These are phyloP conservation scores for Butyriboletus loyo DNA, from an alignment of 768 basidiomycete genomes.

Conservation along the genomic window DNA sequence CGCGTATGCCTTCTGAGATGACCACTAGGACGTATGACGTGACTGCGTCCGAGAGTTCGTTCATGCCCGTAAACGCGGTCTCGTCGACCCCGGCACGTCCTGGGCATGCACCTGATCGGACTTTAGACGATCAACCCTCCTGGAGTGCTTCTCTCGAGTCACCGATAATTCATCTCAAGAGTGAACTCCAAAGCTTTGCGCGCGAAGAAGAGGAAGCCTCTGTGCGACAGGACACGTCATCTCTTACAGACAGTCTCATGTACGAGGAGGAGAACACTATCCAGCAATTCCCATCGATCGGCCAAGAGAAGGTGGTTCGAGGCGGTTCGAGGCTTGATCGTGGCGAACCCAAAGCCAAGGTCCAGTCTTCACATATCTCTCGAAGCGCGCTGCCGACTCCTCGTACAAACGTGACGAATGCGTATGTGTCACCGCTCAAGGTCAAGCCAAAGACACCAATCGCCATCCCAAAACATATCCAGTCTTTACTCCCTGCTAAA, in stretches of 20 bases:
- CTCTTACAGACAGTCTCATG: conserved; percentile 26
- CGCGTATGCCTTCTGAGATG: conserved; percentile 7
- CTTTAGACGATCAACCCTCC: conserved; percentile 50
- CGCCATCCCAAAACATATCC: conserved; percentile 45
- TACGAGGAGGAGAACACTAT: conserved; percentile 30
- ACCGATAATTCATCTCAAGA: conserved; percentile 64
- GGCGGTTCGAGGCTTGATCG: conserved; percentile 41
- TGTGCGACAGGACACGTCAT: conserved; percentile 17
- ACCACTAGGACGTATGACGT: conserved; percentile 31
- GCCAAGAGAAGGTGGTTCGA: conserved; percentile 50
- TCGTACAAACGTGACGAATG: conserved; percentile 33
- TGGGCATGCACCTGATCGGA: conserved; percentile 33
- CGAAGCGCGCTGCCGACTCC: conserved; percentile 31
- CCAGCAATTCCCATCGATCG: conserved; percentile 23
- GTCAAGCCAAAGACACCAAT: conserved; percentile 59
- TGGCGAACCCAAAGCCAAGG: conserved; percentile 51
- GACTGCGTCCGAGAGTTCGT: conserved; percentile 64
- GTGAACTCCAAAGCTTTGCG: conserved; percentile 57
- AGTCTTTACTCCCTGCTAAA: conserved; percentile 63
- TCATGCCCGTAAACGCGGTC: conserved; percentile 67
- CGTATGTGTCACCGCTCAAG: conserved; percentile 48
- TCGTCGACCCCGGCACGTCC: conserved; percentile 73
- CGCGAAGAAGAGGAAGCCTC: conserved; percentile 34
- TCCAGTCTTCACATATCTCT: conserved; percentile 35
- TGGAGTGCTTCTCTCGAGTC: conserved; percentile 77